Percentiles rank a stretch among this genome's conserved stretches.
phyloP scores from a whole-genome alignment of 306 rosid genomes.

The Cucumis sativus region Cucumber_9930_V3 NC_026656.2:7765001-7765500 shows the following conservation, averaged over 20 bases:
- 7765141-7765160: background rate
- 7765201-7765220: background rate
- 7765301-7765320: constrained; percentile 18
- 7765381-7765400: constrained; percentile 53
- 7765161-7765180: background rate
- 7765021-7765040: too few relatives aligned
- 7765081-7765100: background rate
- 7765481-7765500: background rate
- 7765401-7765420: background rate
- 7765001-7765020: too few relatives aligned
- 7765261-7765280: too few relatives aligned
- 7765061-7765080: background rate
- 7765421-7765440: too few relatives aligned
- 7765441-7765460: too few relatives aligned
- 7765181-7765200: constrained; percentile 7
- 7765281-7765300: constrained; percentile 19
- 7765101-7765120: background rate
- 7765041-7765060: too few relatives aligned
- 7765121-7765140: background rate
- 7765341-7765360: constrained; percentile 11
- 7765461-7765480: background rate
- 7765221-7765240: background rate
- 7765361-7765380: constrained; percentile 92
- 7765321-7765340: background rate
- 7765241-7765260: too few relatives aligned